Evolutionary conservation across 495 filamentous ascomycete species (phyloP), one percentile per base, ranked within the genome.

Genomic region (Aspergillus nanangensis): DNA sequence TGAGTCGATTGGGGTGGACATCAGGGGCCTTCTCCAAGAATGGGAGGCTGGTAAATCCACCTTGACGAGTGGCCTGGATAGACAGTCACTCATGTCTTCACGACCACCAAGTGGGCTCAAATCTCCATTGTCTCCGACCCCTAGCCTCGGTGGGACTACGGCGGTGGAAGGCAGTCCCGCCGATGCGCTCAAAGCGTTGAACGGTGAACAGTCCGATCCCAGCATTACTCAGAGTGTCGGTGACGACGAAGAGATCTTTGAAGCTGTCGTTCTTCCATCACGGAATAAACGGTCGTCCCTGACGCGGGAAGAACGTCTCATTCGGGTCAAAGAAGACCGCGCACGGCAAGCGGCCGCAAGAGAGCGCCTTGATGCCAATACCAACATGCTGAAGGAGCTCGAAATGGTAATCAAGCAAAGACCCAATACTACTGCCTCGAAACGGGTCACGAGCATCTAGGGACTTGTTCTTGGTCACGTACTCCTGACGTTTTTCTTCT

Each of bases 1-100:
- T 61, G 93, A 98, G 20, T 90, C 90, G 14, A 92, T 98, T 50
- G 93, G 93, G 5, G 74, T 80, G 35, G 93, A 98, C 60, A 78
- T 98, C 25, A 82, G 81, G 58, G 78, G 77, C 33, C 72, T 98
- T 35, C 81, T 92, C 51, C 82, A 90, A 48, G 90, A 94, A 51
- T 98, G 93, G 93, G 90, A 96, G 62, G 71, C 84, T 22, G 92
- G 91, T 7, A 91, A 84, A 56, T 72, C 81, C 3, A 82, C 86
- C 5, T 59, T 98, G 36, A 76, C 84, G 29, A 79, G 77, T 33
- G 88, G 81, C 45, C 82, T 93, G 35, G 86, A 91, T 53, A 66
- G 59, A 27, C 65, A 62, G 5, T 55, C 49, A 38, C 51, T 31
- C 22, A 38, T 73, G 71, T 82, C 79, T 18, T 88, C 88, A 3